These are phyloP conservation scores for Trichosanthes cucumerina DNA, from an alignment of 306 rosid species.

Conservation along the genomic window DNA sequence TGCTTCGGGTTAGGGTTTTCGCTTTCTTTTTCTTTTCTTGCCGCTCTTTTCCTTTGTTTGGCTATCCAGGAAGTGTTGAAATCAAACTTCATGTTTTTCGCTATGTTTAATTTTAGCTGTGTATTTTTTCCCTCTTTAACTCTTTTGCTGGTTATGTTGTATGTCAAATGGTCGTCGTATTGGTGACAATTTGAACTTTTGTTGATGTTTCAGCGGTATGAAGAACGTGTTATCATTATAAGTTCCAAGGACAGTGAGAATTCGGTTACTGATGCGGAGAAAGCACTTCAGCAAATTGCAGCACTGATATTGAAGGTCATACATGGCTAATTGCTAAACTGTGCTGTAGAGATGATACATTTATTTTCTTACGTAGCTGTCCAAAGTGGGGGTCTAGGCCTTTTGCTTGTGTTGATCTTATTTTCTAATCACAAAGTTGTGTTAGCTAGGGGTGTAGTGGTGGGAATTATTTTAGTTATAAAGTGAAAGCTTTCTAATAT, in stretches of 20 bases:
- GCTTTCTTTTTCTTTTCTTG: background rate
- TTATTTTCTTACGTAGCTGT: background rate
- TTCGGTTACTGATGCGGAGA: conserved; percentile 66
- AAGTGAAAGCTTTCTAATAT: background rate
- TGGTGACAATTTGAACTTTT: background rate
- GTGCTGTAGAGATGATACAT: background rate
- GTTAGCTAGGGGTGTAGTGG: background rate
- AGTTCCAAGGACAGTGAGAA: conserved; percentile 71
- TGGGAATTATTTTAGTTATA: background rate
- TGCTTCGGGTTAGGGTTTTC: conserved; percentile 11
- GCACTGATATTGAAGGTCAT: conserved; percentile 66
- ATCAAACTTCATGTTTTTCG: background rate
- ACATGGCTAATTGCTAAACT: background rate
- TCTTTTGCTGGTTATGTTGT: background rate
- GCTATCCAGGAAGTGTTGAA: background rate
- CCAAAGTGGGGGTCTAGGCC: background rate
- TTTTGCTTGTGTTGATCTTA: background rate
- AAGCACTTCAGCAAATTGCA: conserved; percentile 71
- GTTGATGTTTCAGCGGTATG: conserved; percentile 50
- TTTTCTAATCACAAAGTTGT: background rate
- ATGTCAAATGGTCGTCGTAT: background rate
- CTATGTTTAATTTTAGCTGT: background rate
- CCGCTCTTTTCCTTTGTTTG: background rate
- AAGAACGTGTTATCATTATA: conserved; percentile 88
- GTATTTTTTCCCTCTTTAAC: background rate